Conservation (phyloP, 306 rosid genomes). For the Corylus americana region DNA sequence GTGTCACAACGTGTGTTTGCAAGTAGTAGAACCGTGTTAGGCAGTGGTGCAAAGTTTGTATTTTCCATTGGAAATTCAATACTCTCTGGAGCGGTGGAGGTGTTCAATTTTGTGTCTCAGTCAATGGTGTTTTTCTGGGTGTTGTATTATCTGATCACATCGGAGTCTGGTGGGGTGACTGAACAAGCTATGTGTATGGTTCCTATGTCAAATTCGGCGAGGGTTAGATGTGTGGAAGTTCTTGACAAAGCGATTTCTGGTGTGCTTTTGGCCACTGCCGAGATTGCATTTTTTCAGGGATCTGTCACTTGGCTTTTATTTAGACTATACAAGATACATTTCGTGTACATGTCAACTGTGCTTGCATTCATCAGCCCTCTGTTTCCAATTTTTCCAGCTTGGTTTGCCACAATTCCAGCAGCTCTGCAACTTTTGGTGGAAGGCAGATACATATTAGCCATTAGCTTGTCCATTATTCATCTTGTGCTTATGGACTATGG, state of each 20-base stretch:
- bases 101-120: slow-evolving; percentile 86
- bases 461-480: slow-evolving; percentile 56
- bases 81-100: slow-evolving; percentile 87
- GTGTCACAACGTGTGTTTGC: slow-evolving; percentile 68
- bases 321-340: slow-evolving; percentile 73
- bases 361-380: slow-evolving; percentile 79
- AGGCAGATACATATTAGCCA: slow-evolving; percentile 72
- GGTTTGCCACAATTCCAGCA: slow-evolving; percentile 85
- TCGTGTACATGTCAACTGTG: slow-evolving; percentile 85
- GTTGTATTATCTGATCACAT: slow-evolving; percentile 82
- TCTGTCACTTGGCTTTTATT: slow-evolving; percentile 92
- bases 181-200: slow-evolving; percentile 82
- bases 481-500: slow-evolving; percentile 85
- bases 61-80: slow-evolving; percentile 75
- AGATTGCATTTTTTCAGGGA: slow-evolving; percentile 86
- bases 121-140: slow-evolving; percentile 90
- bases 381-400: slow-evolving; percentile 77
- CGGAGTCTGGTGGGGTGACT: slow-evolving; percentile 98
- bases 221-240: slow-evolving; percentile 85
- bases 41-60: slow-evolving; percentile 63
- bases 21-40: slow-evolving; percentile 68
- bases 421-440: slow-evolving; percentile 78
- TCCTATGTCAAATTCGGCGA: slow-evolving; percentile 63
- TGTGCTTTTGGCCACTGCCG: slow-evolving; percentile 86
- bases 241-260: slow-evolving; percentile 91